Conservation (phyloP, 352 stramenopile species). For the Phytophthora fragariaefolia region DNA sequence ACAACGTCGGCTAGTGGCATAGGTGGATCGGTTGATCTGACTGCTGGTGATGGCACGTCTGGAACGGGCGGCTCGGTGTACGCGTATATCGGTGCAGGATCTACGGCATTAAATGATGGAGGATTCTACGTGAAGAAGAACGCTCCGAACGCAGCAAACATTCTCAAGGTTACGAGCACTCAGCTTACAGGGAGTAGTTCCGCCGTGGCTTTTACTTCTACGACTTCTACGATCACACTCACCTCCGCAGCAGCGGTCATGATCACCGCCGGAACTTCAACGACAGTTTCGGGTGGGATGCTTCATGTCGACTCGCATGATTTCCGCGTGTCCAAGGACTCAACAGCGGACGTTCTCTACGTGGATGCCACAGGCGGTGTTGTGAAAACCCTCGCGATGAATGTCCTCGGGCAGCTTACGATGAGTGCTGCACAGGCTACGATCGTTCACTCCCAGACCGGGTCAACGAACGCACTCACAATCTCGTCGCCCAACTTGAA, state of each 20-base stretch:
- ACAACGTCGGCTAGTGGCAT: constrained; percentile 35
- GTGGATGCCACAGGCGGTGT: constrained; percentile 34
- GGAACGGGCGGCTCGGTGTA: constrained; percentile 58
- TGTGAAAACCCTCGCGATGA: constrained; percentile 31
- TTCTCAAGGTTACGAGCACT: constrained; percentile 48
- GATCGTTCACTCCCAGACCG: constrained; percentile 40
- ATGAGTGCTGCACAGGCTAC: constrained; percentile 35
- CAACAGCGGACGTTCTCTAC: constrained; percentile 38
- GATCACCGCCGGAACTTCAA: constrained; percentile 48
- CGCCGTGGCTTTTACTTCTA: constrained; percentile 51
- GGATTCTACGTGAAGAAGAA: constrained; percentile 55
- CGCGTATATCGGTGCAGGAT: constrained; percentile 34
- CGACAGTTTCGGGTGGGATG: constrained; percentile 46
- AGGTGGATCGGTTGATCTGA: constrained; percentile 53
- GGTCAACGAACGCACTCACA: constrained; percentile 36
- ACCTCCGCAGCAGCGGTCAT: constrained; percentile 42
- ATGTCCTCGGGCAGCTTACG: constrained; percentile 37
- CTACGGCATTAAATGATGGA: constrained; percentile 27
- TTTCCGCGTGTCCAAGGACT: constrained; percentile 42
- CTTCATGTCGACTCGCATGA: constrained; percentile 60
- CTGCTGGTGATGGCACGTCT: constrained; percentile 39
- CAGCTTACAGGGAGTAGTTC: constrained; percentile 41
- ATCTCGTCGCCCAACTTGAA: constrained; percentile 50
- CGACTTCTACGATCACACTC: constrained; percentile 50
- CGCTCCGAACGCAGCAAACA: constrained; percentile 26